Conservation (phyloP, 768 basidiomycete genomes). For the Amanita inopinata region DNA sequence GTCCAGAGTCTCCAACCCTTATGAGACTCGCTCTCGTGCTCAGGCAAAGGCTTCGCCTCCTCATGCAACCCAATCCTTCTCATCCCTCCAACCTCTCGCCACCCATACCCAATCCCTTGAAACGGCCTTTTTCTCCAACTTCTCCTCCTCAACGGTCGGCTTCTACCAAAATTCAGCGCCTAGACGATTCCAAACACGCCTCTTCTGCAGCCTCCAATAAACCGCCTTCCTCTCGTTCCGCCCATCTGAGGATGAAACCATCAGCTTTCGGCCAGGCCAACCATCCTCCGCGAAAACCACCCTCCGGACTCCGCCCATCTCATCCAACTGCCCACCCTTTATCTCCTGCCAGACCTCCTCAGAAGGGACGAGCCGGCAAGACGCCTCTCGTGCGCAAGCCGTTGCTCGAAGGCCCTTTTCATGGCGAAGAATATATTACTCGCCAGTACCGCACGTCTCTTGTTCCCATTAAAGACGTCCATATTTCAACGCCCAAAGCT, state of each 20-base stretch:
- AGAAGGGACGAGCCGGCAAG: conserved; percentile 4
- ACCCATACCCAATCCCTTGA: conserved; percentile 15
- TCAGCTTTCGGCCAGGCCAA: background rate
- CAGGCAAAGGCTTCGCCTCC: conserved; percentile 44
- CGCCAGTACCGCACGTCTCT: conserved; percentile 22
- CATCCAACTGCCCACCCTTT: background rate
- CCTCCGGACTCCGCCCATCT: background rate
- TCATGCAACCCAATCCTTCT: conserved; percentile 47
- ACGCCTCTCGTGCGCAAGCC: conserved; percentile 5
- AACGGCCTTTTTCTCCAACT: conserved; percentile 17
- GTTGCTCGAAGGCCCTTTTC: conserved; percentile 24
- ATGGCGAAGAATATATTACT: conserved; percentile 24
- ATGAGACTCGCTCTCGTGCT: conserved; percentile 43
- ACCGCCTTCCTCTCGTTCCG: too few species aligned
- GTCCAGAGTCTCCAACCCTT: conserved; percentile 16
- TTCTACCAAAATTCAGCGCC: conserved; percentile 21
- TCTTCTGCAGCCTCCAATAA: conserved; percentile 11
- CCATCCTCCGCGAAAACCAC: background rate
- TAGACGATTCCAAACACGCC: conserved; percentile 16
- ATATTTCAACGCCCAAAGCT: conserved; percentile 27
- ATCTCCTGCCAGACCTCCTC: conserved; percentile 6
- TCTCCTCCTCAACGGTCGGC: conserved; percentile 10
- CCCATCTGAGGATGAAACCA: background rate
- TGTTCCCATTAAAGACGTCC: conserved; percentile 21
- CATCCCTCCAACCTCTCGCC: conserved; percentile 11